A percentile compares a stretch with the other conserved stretches of the same genome.
Evolutionary conservation across 805 yeast genomes (phyloP).

Genomic region (Barnettozyma sucrosica): DNA sequence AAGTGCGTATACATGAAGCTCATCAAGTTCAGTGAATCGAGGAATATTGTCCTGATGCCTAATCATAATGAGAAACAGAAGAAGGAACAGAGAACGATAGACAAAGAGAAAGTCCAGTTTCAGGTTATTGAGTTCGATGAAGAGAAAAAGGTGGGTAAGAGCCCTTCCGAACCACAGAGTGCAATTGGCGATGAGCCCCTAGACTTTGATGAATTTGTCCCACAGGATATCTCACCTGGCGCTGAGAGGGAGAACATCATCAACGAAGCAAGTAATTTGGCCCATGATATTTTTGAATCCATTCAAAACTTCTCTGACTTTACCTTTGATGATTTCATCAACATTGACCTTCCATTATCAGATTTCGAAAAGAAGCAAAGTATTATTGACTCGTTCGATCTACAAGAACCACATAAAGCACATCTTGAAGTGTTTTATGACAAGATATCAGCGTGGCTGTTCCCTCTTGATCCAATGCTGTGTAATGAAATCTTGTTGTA

Average conservation of each 20-base stretch:
- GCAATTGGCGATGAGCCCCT: neutral
- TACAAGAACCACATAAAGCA: conserved; percentile 20
- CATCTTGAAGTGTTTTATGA: conserved; percentile 22
- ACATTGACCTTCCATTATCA: conserved; percentile 13
- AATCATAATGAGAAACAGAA: neutral
- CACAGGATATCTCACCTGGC: conserved; percentile 11
- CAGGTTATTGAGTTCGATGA: neutral
- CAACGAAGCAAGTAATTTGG: conserved; percentile 20
- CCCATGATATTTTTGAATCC: conserved; percentile 22
- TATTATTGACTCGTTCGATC: conserved; percentile 17
- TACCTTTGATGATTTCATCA: conserved; percentile 15
- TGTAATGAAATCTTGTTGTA: conserved; percentile 44
- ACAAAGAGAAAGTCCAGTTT: neutral
- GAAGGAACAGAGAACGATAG: neutral
- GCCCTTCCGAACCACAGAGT: neutral
- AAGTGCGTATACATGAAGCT: conserved; percentile 33
- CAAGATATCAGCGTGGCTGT: conserved; percentile 18
- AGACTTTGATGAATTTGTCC: neutral
- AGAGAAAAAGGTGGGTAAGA: neutral
- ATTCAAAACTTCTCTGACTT: conserved; percentile 11
- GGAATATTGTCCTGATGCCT: conserved; percentile 9
- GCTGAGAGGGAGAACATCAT: conserved; percentile 16
- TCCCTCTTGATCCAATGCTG: conserved; percentile 35
- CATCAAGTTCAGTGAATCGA: conserved; percentile 18
- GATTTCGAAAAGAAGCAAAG: conserved; percentile 19